phyloP scores from a whole-genome alignment of 2,329 filamentous ascomycete genomes.

The Colletotrichum sidae region DNA sequence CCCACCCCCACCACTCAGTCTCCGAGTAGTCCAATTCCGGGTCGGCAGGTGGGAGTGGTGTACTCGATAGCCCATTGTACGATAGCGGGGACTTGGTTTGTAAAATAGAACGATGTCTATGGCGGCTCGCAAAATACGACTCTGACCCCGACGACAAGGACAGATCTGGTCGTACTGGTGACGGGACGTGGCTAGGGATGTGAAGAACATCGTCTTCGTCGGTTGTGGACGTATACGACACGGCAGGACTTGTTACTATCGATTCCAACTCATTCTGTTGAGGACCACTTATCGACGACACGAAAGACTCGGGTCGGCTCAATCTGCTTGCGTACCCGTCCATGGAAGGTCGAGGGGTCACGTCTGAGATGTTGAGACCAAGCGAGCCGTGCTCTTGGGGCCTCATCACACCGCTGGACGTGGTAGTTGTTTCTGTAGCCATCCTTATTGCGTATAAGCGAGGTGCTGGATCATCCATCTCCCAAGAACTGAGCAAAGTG shows the following conservation, averaged over 20 bases:
- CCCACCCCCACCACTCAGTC: constrained; percentile 98
- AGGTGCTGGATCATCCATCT: constrained; percentile 24
- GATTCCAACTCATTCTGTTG: constrained; percentile 26
- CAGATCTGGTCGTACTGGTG: constrained; percentile 54
- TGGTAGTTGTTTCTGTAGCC: neutral
- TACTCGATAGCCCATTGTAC: constrained; percentile 63
- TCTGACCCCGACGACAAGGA: constrained; percentile 69
- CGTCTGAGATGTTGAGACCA: constrained; percentile 61
- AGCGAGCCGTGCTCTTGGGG: constrained; percentile 47
- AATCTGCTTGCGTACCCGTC: constrained; percentile 56
- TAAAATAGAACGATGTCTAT: constrained; percentile 60
- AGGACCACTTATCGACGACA: constrained; percentile 41
- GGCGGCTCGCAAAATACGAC: constrained; percentile 67
- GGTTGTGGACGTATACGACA: constrained; percentile 76
- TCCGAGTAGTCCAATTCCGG: constrained; percentile 89
- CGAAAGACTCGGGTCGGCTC: constrained; percentile 38
- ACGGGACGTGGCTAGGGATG: constrained; percentile 63
- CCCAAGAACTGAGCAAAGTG: constrained; percentile 46
- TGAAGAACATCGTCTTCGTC: constrained; percentile 85
- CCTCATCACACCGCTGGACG: neutral
- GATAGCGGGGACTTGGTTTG: constrained; percentile 71
- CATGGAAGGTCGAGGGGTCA: constrained; percentile 59
- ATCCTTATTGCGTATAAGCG: constrained; percentile 12
- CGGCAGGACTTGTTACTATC: constrained; percentile 61
- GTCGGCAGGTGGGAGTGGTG: constrained; percentile 60